Conservation (phyloP, 2,329 filamentous ascomycete genomes). For the Scedosporium minutisporum region DNA sequence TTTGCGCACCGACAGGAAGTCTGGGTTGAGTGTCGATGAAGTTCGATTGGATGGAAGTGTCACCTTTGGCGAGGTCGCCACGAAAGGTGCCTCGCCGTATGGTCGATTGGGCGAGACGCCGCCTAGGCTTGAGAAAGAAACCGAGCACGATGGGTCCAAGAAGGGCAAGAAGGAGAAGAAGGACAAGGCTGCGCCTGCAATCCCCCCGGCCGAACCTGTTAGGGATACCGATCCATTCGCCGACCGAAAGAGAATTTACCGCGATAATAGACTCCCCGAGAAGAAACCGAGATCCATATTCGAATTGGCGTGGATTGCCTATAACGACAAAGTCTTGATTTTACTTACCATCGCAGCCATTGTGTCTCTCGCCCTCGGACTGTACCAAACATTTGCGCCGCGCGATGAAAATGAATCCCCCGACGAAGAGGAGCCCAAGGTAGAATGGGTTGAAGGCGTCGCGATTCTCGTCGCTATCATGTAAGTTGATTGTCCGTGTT, state of each 20-base stretch:
- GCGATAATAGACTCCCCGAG: slow-evolving; percentile 49
- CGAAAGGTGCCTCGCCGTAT: slow-evolving; percentile 6
- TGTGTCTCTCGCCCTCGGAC: slow-evolving; percentile 57
- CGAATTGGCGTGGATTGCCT: slow-evolving; percentile 56
- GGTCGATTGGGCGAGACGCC: neutral
- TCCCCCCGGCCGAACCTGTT: slow-evolving; percentile 9
- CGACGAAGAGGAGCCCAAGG: slow-evolving; percentile 17
- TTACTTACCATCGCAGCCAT: slow-evolving; percentile 58
- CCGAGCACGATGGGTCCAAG: neutral
- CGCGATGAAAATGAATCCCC: neutral
- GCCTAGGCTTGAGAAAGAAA: neutral
- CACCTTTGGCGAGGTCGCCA: slow-evolving; percentile 52
- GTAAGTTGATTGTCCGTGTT: slow-evolving; percentile 13
- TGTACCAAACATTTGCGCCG: slow-evolving; percentile 54
- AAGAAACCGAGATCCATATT: slow-evolving; percentile 51
- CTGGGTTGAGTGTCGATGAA: slow-evolving; percentile 65
- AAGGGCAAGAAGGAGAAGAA: neutral
- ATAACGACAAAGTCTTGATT: slow-evolving; percentile 66
- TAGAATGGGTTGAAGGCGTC: slow-evolving; percentile 18
- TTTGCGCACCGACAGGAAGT: slow-evolving; percentile 51
- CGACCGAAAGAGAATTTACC: slow-evolving; percentile 51
- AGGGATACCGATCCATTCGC: slow-evolving; percentile 16
- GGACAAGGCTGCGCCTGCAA: slow-evolving; percentile 8
- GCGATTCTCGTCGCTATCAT: slow-evolving; percentile 12
- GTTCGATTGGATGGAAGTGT: slow-evolving; percentile 51